These are phyloP conservation scores for Amaranthus tricolor DNA, from an alignment of 179 eudicot species.

Conservation along the genomic window DNA sequence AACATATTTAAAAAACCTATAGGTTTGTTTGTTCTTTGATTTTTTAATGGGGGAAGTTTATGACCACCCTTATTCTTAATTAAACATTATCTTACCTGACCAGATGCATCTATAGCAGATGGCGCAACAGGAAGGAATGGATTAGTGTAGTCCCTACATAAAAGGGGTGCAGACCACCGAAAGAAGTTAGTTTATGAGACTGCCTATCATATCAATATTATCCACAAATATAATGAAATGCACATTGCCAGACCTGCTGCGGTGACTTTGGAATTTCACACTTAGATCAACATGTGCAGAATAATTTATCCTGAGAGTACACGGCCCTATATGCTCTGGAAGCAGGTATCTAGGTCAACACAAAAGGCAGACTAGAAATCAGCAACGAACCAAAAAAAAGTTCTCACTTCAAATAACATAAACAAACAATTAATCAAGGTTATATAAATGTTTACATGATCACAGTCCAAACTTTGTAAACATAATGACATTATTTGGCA, in stretches of 20 bases:
- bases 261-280: conserved; percentile 92
- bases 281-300: conserved; percentile 96
- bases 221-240: not conserved
- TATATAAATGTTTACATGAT: not conserved
- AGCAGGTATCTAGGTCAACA: conserved; percentile 68
- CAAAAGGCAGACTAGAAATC: not conserved
- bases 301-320: conserved; percentile 75
- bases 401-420: not conserved
- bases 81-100: conserved; percentile 59
- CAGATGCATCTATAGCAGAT: conserved; percentile 85
- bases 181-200: not conserved
- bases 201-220: too few relatives aligned
- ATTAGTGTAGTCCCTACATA: conserved; percentile 88
- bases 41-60: too few relatives aligned
- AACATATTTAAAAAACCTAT: too few relatives aligned
- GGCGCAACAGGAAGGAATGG: conserved; percentile 93
- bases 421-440: too few relatives aligned
- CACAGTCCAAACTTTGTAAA: not conserved
- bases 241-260: conserved; percentile 61
- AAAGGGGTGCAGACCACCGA: conserved; percentile 18
- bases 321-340: conserved; percentile 80
- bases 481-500: not conserved
- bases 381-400: not conserved
- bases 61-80: not conserved
- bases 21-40: too few relatives aligned